Evolutionary conservation across 2,329 filamentous ascomycete genomes (phyloP), one percentile per base, ranked within the genome.

Genomic region (Akanthomyces lecanii): DNA sequence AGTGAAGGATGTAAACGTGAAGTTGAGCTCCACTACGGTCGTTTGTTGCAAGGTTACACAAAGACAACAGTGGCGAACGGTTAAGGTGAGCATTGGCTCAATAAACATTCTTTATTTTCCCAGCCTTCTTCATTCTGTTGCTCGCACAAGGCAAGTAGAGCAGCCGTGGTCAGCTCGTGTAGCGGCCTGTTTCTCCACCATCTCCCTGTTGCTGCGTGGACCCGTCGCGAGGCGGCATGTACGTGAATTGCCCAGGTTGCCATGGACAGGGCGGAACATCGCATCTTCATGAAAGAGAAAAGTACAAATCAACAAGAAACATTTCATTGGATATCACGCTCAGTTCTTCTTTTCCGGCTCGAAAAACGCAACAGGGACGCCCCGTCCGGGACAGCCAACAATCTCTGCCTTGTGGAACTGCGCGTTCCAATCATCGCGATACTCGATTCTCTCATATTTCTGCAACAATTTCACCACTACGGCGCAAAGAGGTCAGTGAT

Each of bases 361-460:
- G 47, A 71, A 76, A 5, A 80, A 66, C 1, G 74, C 75, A 45
- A 81, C 71, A 7, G 74, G 74, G 2, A 80, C 77, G 2, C 77
- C 78, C 6, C 78, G 71, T 2, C 77, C 76, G 0, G 78, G 78
- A 25, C 73, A 73, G 4, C 78, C 78, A 1, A 80, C 78, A 36
- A 80, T 71, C 64, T 80, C 78, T 3, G 78, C 74, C 67, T 76
- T 77, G 67, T 79, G 74, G 36, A 71, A 73, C 66, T 81, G 78
- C n/a, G 74, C 75, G 18, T 73, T 33, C 78, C 78, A 79, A 54
- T 79, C 76, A 2, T 77, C 78, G 4, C 76, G 72, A 56, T 80
- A 81, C 67, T 84, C 82, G 6, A 87, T 71, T 14, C 74, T 70
- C 38, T 84, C 80, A 67, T 86, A 89, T 61, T 82, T 81, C 72